A percentile compares a stretch with the other conserved stretches of the same genome.
phyloP scores from a whole-genome alignment of 2,329 filamentous ascomycete genomes.

The Colletotrichum tanaceti region DNA sequence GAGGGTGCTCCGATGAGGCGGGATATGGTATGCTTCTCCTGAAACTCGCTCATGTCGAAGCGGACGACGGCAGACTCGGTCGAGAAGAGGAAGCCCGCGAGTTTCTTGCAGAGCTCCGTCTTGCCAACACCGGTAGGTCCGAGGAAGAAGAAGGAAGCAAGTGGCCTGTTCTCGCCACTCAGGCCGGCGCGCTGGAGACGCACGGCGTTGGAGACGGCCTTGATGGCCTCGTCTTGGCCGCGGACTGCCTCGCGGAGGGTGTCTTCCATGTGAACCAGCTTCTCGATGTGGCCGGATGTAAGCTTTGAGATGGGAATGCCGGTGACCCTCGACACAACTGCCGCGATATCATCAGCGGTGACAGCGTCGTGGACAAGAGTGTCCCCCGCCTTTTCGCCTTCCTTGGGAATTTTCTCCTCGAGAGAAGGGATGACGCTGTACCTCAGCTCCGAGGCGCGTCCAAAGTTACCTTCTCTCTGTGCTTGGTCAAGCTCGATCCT shows the following conservation, averaged over 20 bases:
- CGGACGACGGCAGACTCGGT: slow-evolving; percentile 90
- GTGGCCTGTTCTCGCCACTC: slow-evolving; percentile 88
- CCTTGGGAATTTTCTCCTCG: slow-evolving; percentile 82
- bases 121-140: slow-evolving; percentile 97
- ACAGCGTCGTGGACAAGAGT: slow-evolving; percentile 91
- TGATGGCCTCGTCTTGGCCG: slow-evolving; percentile 93
- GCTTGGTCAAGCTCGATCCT: slow-evolving; percentile 87
- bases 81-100: slow-evolving; percentile 92
- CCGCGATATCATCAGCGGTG: slow-evolving; percentile 93
- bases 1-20: slow-evolving; percentile 92
- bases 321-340: slow-evolving; percentile 89
- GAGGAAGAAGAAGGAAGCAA: slow-evolving; percentile 97
- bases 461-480: slow-evolving; percentile 89
- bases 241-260: slow-evolving; percentile 84
- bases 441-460: slow-evolving; percentile 86
- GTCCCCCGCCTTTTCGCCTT: slow-evolving; percentile 66
- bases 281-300: slow-evolving; percentile 93
- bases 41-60: slow-evolving; percentile 98
- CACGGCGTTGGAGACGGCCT: slow-evolving; percentile 91
- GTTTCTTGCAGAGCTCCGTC: slow-evolving; percentile 96
- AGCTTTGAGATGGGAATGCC: slow-evolving; percentile 94
- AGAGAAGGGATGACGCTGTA: slow-evolving; percentile 88
- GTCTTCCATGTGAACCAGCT: slow-evolving; percentile 96
- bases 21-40: slow-evolving; percentile 96
- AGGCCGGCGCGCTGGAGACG: slow-evolving; percentile 93